A percentile compares a stretch with the other conserved stretches of the same genome.
Conservation (phyloP, 768 basidiomycete species). For the Vararia minispora region DNA sequence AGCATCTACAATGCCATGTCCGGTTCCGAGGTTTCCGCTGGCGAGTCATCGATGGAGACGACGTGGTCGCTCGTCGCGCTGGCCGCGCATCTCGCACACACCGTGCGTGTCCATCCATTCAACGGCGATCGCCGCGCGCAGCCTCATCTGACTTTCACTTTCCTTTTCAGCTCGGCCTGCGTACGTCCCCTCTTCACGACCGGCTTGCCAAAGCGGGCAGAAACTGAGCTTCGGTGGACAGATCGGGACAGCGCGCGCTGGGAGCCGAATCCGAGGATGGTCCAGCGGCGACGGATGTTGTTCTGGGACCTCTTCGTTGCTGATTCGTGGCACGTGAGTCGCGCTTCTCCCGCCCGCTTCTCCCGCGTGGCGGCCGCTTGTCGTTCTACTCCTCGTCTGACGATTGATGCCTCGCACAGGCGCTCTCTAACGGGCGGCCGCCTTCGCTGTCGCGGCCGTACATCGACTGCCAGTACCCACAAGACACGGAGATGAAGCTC, state of each 20-base stretch:
- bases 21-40: slow-evolving; percentile 41
- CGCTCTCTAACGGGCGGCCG: slow-evolving; percentile 59
- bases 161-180: slow-evolving; percentile 45
- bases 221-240: slow-evolving; percentile 16
- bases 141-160: slow-evolving; percentile 1
- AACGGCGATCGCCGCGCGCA: background rate
- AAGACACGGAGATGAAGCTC: slow-evolving; percentile 20
- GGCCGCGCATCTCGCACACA: slow-evolving; percentile 55
- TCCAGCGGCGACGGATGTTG: slow-evolving; percentile 52
- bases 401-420: slow-evolving; percentile 25
- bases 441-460: slow-evolving; percentile 57
- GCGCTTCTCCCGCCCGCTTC: background rate
- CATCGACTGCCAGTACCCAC: slow-evolving; percentile 56
- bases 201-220: background rate
- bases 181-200: slow-evolving; percentile 30
- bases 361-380: background rate
- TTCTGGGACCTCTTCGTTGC: slow-evolving; percentile 76
- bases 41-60: slow-evolving; percentile 62
- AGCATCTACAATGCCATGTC: slow-evolving; percentile 65
- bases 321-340: slow-evolving; percentile 54
- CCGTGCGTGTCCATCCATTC: slow-evolving; percentile 30
- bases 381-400: slow-evolving; percentile 2
- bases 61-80: slow-evolving; percentile 58
- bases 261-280: slow-evolving; percentile 33
- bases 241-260: slow-evolving; percentile 60